These are phyloP conservation scores for Magnolia kwangsiensis DNA, from an alignment of 164 flowering plant genomes.

Conservation along the genomic window DNA sequence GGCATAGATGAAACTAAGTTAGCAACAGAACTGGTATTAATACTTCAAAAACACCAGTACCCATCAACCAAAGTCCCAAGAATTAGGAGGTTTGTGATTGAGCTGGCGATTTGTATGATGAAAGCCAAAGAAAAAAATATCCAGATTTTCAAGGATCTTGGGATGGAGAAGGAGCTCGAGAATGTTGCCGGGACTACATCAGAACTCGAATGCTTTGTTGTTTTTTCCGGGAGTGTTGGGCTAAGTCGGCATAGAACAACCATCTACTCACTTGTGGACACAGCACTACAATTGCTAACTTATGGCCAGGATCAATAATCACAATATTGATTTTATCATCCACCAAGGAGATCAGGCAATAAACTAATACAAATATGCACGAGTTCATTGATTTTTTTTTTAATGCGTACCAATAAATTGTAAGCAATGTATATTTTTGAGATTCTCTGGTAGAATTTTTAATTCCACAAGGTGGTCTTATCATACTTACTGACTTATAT, in stretches of 20 bases:
- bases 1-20: conserved; percentile 44
- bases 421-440: neutral
- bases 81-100: conserved; percentile 74
- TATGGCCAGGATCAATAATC: neutral
- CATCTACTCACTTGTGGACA: conserved; percentile 63
- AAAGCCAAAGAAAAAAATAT: conserved; percentile 36
- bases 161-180: conserved; percentile 63
- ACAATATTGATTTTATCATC: neutral
- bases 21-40: conserved; percentile 45
- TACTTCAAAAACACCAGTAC: conserved; percentile 43
- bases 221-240: conserved; percentile 91
- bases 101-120: conserved; percentile 90
- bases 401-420: neutral
- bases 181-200: conserved; percentile 68
- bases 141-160: conserved; percentile 43
- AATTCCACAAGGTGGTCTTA: too few relatives aligned
- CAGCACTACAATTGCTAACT: conserved; percentile 44
- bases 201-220: conserved; percentile 84
- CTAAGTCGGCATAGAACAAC: conserved; percentile 57
- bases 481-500: too few relatives aligned
- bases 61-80: conserved; percentile 71
- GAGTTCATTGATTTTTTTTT: neutral
- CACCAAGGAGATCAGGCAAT: neutral
- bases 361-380: neutral
- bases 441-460: too few relatives aligned